phyloP scores from a whole-genome alignment of 345 rosid genomes.

The Aurinia saxatilis region DNA sequence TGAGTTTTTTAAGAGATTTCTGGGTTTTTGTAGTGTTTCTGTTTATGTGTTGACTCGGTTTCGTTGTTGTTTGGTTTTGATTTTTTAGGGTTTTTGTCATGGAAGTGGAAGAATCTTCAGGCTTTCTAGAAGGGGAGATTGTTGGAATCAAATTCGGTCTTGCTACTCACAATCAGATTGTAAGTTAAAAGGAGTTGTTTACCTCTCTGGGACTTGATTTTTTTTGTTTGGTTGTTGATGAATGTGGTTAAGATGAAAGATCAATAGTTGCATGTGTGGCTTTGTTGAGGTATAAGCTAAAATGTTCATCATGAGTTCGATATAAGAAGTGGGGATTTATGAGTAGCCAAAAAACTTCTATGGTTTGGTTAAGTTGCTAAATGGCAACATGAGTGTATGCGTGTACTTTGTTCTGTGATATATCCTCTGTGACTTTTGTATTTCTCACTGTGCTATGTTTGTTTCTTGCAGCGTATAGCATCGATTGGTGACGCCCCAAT shows the following conservation, averaged over 20 bases:
- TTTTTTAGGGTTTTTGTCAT: conserved; percentile 26
- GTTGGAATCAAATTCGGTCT: conserved; percentile 63
- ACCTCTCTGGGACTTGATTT: not conserved
- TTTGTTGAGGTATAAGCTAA: not conserved
- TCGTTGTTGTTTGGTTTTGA: not conserved
- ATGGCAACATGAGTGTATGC: not conserved
- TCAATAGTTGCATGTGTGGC: not conserved
- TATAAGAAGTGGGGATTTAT: not conserved
- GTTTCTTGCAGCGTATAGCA: conserved; percentile 45
- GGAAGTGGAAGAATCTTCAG: conserved; percentile 41
- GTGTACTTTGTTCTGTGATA: not conserved
- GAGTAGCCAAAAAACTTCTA: not conserved
- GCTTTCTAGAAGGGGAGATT: conserved; percentile 54
- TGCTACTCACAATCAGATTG: conserved; percentile 64
- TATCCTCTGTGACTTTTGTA: not conserved
- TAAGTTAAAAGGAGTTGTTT: conserved; percentile 36
- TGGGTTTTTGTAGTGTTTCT: not conserved
- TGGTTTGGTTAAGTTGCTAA: not conserved
- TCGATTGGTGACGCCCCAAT: conserved; percentile 65
- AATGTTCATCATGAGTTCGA: not conserved
- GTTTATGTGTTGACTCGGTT: not conserved
- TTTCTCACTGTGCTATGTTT: not conserved
- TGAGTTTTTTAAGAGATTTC: not conserved
- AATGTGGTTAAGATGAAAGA: not conserved
- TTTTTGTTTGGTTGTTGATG: conserved; percentile 3